Evolutionary conservation across 495 filamentous ascomycete species (phyloP), one percentile per base, ranked within the genome.

Genomic region (Penicillium herquei): DNA sequence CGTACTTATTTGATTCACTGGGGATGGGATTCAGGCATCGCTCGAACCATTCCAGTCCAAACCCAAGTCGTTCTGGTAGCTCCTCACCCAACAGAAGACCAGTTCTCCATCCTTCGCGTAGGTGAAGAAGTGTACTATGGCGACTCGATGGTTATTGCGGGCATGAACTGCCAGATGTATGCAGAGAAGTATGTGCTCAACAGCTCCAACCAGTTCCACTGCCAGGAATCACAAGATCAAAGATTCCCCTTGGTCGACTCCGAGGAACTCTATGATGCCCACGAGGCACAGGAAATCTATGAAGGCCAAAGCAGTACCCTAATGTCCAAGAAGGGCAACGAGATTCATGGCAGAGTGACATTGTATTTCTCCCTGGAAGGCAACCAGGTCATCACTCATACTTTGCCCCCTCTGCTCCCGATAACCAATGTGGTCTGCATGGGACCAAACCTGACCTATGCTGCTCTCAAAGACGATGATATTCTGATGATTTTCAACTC

Each of bases 1-100:
- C 21, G 21, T 2, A 50, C 53, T 5, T 56, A 46, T 13, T 13
- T 70, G 21, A 52, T 70, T 11, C 62, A 72, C 42, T 72, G 67
- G 63, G 49, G 62, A 14, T 55, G 65, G 18, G 14, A 54, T 2
- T 51, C 64, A 8, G 53, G 48, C 11, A 31, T 51, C 4, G 46
- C 62, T 55, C 67, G 60, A n/a, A 52, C 47, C 0, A 34, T 70
- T 17, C 18, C 43, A 3, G 34, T 57, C 11, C 48, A 30, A 9
- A 10, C 10, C 2, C 11, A 9, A 2, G 34, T 56, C 16, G 6
- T 50, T 21, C 35, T 40, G 0, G 7, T 58, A 11, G 52, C 55
- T 16, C 14, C 44, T 31, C 49, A 58, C 17, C 39, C 52, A 7
- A n/a, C 14, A 4, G 39, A 58, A 43, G 52, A 64, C 16, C 39